Evolutionary conservation across 306 rosid species (phyloP), one percentile per base, ranked within the genome.

Genomic region (cucumber (Cucumis sativus)): DNA sequence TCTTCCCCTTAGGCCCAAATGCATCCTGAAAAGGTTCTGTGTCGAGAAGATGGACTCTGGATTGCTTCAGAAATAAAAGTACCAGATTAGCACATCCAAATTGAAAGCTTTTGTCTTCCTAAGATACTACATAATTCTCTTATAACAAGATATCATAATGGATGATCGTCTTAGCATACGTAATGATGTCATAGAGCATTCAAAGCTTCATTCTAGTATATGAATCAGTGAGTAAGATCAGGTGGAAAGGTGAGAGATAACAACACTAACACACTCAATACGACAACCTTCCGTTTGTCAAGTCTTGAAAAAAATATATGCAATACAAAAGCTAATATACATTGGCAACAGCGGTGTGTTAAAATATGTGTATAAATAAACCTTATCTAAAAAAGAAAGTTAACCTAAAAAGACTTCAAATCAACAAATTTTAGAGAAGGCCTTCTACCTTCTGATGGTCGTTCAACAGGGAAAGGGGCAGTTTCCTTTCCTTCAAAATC

Each of bases 11-110:
- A 4, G 95, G 93, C 78, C 97, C 96, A 81, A 94, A 94, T 17
- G 93, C 96, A 88, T 95, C 91, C 25, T 16, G 62, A 77, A 95
- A 95, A 10, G 96, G 88, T 91, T 95, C 93, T 68, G 93, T 90
- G 45, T 92, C 97, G 59, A 95, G 97, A 47, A 95, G 92, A 81
- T 95, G 97, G 82, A 92, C 96, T 82, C 95, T 87, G 10, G 97
- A 43, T 95, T 95, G 98, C 98, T 95, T 68, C 86, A 84, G 64
- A 72, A 20, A 62, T 60, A 83, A 76, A 76, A 78, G 39, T 79
- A 79, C 77, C 2, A 60, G 28, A 55, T 82, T 43, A 83, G 71
- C 72, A 71, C 4, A 76, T n/a, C n/a, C 11, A 45, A 39, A 60
- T 41, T 47, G 11, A n/a, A 74, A 55, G 15, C 41, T n/a, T 20